phyloP scores from a whole-genome alignment of 2,329 filamentous ascomycete genomes.

The Huntiella moniliformis region DNA sequence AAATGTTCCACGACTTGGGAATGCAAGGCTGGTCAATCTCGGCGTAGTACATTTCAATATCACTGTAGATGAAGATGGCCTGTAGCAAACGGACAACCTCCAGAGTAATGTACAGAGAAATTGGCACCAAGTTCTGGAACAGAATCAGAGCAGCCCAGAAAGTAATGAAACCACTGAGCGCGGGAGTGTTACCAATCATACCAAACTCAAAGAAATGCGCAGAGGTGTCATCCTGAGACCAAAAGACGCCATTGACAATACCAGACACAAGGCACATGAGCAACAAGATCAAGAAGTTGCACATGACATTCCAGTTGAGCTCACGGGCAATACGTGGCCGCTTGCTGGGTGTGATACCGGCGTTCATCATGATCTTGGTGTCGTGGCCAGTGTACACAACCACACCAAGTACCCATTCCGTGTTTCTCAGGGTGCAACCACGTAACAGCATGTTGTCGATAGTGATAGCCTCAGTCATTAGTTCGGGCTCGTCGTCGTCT shows the following conservation, averaged over 20 bases:
- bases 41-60: conserved; percentile 93
- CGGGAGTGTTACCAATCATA: conserved; percentile 55
- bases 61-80: conserved; percentile 94
- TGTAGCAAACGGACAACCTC: conserved; percentile 89
- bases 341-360: conserved; percentile 87
- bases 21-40: conserved; percentile 85
- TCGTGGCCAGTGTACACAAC: conserved; percentile 85
- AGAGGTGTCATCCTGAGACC: conserved; percentile 57
- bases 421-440: conserved; percentile 86
- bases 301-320: conserved; percentile 92
- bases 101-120: conserved; percentile 91
- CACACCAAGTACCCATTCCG: conserved; percentile 84
- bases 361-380: conserved; percentile 98
- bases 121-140: conserved; percentile 97
- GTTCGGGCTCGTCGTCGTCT: conserved; percentile 41
- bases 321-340: conserved; percentile 78
- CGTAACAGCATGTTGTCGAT: conserved; percentile 92
- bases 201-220: conserved; percentile 70
- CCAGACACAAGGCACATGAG: conserved; percentile 75
- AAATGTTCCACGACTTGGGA: conserved; percentile 98
- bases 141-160: conserved; percentile 91
- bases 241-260: conserved; percentile 68
- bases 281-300: conserved; percentile 84
- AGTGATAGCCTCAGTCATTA: conserved; percentile 80
- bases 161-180: conserved; percentile 78